Conservation (phyloP, 352 stramenopile genomes). For the Phytopythium mirpurense region DNA sequence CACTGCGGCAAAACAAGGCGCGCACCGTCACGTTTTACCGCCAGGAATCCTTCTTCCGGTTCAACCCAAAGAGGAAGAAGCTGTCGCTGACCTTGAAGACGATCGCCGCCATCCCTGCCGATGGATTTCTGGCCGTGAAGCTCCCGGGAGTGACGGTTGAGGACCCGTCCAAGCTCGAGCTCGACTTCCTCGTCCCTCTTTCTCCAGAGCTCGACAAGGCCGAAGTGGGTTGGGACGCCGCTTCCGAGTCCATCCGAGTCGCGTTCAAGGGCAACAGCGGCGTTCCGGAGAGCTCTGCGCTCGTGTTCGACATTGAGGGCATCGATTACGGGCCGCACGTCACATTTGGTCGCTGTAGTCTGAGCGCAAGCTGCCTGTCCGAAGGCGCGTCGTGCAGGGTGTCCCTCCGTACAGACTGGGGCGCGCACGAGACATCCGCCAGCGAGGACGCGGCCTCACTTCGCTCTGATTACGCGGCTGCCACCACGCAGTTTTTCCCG, state of each 20-base stretch:
- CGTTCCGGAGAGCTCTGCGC: conserved; percentile 22
- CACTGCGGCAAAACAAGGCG: conserved; percentile 16
- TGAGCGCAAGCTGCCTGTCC: conserved; percentile 27
- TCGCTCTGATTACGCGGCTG: conserved; percentile 11
- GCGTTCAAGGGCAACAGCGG: conserved; percentile 22
- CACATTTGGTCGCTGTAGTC: conserved; percentile 35
- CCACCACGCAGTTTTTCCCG: conserved; percentile 23
- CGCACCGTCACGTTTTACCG: conserved; percentile 41
- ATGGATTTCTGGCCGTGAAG: conserved; percentile 29
- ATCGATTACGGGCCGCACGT: conserved; percentile 20
- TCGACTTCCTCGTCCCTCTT: too few species aligned
- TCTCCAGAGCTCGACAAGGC: conserved; percentile 26
- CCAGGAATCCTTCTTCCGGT: conserved; percentile 50
- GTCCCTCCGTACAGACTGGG: conserved; percentile 32
- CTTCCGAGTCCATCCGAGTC: conserved; percentile 19
- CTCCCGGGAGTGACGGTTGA: conserved; percentile 24
- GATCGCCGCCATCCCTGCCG: conserved; percentile 21
- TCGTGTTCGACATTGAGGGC: conserved; percentile 31
- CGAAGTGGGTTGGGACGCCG: conserved; percentile 22
- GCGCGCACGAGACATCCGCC: conserved; percentile 21
- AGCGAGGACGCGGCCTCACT: conserved; percentile 21
- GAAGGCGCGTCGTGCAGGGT: conserved; percentile 14
- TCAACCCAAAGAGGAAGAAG: conserved; percentile 15
- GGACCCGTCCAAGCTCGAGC: conserved; percentile 21
- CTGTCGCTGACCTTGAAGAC: conserved; percentile 30